phyloP scores from a whole-genome alignment of 1,139 yeast species.

The Pneumocystis canis region DNA sequence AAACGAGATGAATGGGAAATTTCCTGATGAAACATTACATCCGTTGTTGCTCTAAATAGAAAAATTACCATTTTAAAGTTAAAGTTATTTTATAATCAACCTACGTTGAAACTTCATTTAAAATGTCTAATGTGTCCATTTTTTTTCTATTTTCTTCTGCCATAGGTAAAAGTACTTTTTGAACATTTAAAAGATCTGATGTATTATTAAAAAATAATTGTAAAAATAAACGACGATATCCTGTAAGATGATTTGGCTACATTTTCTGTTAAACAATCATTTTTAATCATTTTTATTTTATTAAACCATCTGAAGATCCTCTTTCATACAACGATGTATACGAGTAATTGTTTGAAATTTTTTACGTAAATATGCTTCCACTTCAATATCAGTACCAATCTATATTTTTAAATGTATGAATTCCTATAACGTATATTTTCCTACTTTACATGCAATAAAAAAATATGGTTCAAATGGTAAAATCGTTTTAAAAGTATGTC shows the following conservation, averaged over 20 bases:
- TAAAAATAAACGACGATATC: constrained; percentile 50
- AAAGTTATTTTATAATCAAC: not conserved
- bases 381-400: constrained; percentile 53
- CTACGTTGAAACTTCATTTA: constrained; percentile 33
- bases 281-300: not conserved
- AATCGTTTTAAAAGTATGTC: constrained; percentile 85
- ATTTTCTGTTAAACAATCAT: not conserved
- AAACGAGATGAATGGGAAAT: constrained; percentile 2
- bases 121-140: constrained; percentile 55
- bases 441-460: constrained; percentile 47
- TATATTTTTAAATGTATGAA: not conserved
- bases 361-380: constrained; percentile 70
- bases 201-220: constrained; percentile 63
- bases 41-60: constrained; percentile 17
- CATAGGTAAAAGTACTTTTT: constrained; percentile 54
- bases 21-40: not conserved
- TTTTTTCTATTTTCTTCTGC: constrained; percentile 52
- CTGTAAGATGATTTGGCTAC: constrained; percentile 69
- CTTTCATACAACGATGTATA: constrained; percentile 45
- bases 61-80: too few species aligned
- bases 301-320: constrained; percentile 45
- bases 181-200: constrained; percentile 58
- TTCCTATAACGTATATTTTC: constrained; percentile 5
- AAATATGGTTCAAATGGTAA: constrained; percentile 79
- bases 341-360: constrained; percentile 51